These are phyloP conservation scores for Fusarium albosuccineum DNA, from an alignment of 2,329 filamentous ascomycete genomes.

Conservation along the genomic window DNA sequence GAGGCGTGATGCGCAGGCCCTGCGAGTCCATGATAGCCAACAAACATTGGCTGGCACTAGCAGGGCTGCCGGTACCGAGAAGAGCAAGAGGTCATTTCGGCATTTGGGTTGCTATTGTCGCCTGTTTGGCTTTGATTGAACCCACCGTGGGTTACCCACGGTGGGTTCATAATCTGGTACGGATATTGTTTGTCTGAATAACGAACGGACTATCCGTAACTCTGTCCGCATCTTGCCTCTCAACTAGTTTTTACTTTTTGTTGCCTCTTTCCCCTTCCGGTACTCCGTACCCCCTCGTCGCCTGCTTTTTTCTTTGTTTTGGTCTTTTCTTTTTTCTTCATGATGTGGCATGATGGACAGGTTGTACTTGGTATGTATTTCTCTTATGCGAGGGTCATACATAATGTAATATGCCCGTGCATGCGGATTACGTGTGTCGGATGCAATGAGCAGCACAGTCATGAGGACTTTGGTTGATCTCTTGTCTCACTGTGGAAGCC, in stretches of 20 bases:
- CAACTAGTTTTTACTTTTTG: slow-evolving; percentile 19
- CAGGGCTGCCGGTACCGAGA: slow-evolving; percentile 6
- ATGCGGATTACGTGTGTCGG: slow-evolving; percentile 25
- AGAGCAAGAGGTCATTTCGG: slow-evolving; percentile 20
- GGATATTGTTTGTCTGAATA: slow-evolving; percentile 19
- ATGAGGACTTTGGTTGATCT: slow-evolving; percentile 26
- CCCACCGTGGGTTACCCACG: slow-evolving; percentile 2
- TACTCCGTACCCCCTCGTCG: slow-evolving; percentile 5
- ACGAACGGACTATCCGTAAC: not conserved
- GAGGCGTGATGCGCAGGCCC: slow-evolving; percentile 32
- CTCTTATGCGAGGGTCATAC: slow-evolving; percentile 34
- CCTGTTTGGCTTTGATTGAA: slow-evolving; percentile 32
- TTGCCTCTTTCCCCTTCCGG: slow-evolving; percentile 26
- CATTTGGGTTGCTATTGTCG: slow-evolving; percentile 15
- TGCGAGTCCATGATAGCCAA: slow-evolving; percentile 25
- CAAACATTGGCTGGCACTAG: slow-evolving; percentile 36
- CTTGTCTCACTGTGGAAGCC: slow-evolving; percentile 24
- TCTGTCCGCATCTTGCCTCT: not conserved
- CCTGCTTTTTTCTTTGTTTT: slow-evolving; percentile 17
- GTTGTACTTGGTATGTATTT: not conserved
- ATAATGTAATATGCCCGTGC: slow-evolving; percentile 25
- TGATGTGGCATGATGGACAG: slow-evolving; percentile 30
- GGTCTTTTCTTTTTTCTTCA: slow-evolving; percentile 14
- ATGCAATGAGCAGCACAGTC: slow-evolving; percentile 17
- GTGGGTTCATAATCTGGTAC: not conserved